Evolutionary conservation across 495 filamentous ascomycete species (phyloP).

Genomic region (Lophium mytilinum): DNA sequence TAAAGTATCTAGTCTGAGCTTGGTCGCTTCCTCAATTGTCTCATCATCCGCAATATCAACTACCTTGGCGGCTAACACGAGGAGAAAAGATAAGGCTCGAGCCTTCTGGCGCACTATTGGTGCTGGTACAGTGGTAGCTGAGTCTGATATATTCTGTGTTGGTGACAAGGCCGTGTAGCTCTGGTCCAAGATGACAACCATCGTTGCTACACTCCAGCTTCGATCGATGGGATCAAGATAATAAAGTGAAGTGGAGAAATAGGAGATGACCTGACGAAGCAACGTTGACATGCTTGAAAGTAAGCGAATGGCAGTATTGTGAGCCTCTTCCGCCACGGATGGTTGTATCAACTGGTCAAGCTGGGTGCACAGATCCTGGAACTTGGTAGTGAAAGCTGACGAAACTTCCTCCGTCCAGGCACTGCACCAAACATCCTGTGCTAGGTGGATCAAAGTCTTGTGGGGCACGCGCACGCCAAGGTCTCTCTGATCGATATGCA

Average conservation of each 20-base stretch:
- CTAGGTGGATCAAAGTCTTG: slow-evolving; percentile 15
- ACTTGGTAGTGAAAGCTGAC: slow-evolving; percentile 3
- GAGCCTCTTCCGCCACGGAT: not conserved
- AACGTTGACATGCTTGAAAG: not conserved
- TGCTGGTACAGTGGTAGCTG: not conserved
- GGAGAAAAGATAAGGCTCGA: slow-evolving; percentile 10
- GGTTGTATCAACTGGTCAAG: not conserved
- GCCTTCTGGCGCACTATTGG: not conserved
- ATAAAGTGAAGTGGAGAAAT: slow-evolving; percentile 41
- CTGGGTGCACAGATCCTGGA: slow-evolving; percentile 1
- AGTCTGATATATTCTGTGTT: not conserved
- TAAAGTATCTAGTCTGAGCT: not conserved
- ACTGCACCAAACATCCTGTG: slow-evolving; percentile 18
- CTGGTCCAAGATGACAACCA: slow-evolving; percentile 8
- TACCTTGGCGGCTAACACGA: slow-evolving; percentile 25
- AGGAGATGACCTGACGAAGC: slow-evolving; percentile 36
- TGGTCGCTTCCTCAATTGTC: slow-evolving; percentile 6
- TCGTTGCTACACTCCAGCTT: slow-evolving; percentile 16
- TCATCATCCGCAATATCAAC: slow-evolving; percentile 16
- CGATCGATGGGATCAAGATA: slow-evolving; percentile 46
- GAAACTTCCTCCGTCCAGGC: slow-evolving; percentile 31
- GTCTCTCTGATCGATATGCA: slow-evolving; percentile 37
- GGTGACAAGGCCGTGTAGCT: not conserved
- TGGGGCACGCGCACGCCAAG: slow-evolving; percentile 29
- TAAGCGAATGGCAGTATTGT: not conserved